Evolutionary conservation across 495 filamentous ascomycete species (phyloP), one percentile per base, ranked within the genome.

Genomic region (Penicillium nucicola): DNA sequence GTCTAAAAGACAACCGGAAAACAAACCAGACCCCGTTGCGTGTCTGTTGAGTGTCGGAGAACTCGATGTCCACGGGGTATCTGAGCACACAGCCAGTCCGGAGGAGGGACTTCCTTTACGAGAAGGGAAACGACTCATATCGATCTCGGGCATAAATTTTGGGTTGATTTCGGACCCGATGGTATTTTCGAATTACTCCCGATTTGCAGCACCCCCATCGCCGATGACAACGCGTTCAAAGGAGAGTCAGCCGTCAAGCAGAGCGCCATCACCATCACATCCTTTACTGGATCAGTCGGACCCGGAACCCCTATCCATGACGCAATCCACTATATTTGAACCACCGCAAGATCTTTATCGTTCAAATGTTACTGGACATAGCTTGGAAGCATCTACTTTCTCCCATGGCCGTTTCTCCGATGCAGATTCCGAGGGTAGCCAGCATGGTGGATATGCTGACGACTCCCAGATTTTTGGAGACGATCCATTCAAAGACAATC

Each of bases 91-190:
- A 31, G 50, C 51, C 12, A 61, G 59, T 1, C 43, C 58, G 1
- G 71, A 70, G 45, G 72, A 63, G 2, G 48, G 37, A 5, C 14
- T 45, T 11, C 53, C 63, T 17, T 45, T 42, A 3, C 56, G 77
- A 59, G 75, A 80, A 39, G 84, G 86, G 32, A 90, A 85, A 61
- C 77, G 88, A 39, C 77, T 80, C 28, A 70, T 93, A 20, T 78
- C 74, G 13, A 64, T 92, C 18, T 72, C 72, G 28, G 80, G 80
- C 45, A 83, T 90, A 48, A 77, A 81, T 30, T 76, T 81, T 5
- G 78, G 79, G 37, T 70, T 93, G 32, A 82, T 89, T 32, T 87
- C 88, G 13, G 86, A 91, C 45, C 80, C 87, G 13, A 77, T 81
- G 35, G 74, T 91, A 0, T 92, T 92, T 53, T 83, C 86, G 8